A percentile compares a stretch with the other conserved stretches of the same genome.
These are phyloP conservation scores for Senecio squalidus DNA, from an alignment of 140 eudicot species.

Conservation along the genomic window DNA sequence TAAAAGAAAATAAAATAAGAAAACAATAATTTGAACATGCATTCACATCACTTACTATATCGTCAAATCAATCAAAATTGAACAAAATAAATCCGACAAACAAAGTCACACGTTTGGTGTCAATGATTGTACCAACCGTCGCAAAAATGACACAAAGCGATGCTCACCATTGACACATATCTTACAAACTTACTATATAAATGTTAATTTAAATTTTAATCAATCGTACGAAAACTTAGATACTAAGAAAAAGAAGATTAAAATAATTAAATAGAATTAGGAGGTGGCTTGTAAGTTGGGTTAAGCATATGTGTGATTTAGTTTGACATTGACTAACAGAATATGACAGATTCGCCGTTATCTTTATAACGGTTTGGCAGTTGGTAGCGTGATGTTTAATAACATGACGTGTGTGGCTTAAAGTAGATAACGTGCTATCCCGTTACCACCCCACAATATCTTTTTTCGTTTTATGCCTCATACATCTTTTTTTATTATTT, in stretches of 20 bases:
- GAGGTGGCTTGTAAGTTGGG: constrained; percentile 34
- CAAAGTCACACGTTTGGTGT: too few relatives aligned
- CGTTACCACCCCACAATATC: constrained; percentile 20
- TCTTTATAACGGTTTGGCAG: constrained; percentile 20
- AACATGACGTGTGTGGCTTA: constrained; percentile 35
- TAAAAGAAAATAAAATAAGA: too few relatives aligned
- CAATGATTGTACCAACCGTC: too few relatives aligned
- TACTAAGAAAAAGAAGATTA: background rate
- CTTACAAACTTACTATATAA: too few relatives aligned
- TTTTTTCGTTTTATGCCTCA: constrained; percentile 19
- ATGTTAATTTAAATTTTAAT: too few relatives aligned
- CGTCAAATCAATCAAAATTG: too few relatives aligned
- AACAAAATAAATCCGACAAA: too few relatives aligned
- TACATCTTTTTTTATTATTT: background rate
- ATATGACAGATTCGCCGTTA: constrained; percentile 9
- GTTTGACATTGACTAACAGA: constrained; percentile 34
- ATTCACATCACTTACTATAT: too few relatives aligned
- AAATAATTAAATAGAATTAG: background rate
- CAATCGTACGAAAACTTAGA: constrained; percentile 8
- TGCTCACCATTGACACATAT: too few relatives aligned
- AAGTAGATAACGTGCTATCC: constrained; percentile 35
- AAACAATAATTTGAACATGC: too few relatives aligned
- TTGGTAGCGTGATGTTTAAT: constrained; percentile 1
- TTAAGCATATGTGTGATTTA: constrained; percentile 11
- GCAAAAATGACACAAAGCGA: too few relatives aligned